Base-by-base conservation (phyloP, 768 basidiomycete genomes). In the Hypholoma sublateritium region DNA sequence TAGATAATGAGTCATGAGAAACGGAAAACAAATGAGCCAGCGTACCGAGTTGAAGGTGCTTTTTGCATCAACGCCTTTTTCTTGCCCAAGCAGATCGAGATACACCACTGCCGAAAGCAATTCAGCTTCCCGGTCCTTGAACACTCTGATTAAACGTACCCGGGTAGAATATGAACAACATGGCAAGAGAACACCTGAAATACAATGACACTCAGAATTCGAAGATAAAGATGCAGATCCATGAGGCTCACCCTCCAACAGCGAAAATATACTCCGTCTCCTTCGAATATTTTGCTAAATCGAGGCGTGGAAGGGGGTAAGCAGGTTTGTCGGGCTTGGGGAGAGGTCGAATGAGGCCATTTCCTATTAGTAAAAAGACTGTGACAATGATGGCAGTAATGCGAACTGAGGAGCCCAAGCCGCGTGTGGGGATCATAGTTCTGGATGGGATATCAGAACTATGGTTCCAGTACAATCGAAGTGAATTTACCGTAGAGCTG, bases 41-140 rank as follows among this genome's bases (percentile, higher is more conserved):
- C 75, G 34, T 58, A 83, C 83, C 13, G 77, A 70, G 61, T 81
- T 81, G 64, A 82, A 81, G 14, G 80, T 79, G 9, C 77, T 63
- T 35, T 65, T 68, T 0, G 70, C 55, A 45, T 76, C 66, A 22
- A 81, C 72, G 32, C 77, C 76, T 52, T 78, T 72, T 46, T 75
- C 62, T 17, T 78, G 68, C 4, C 79, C 75, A 58, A 77, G 79
- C 3, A 83, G 70, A 60, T 83, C 79, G 13, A 85, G 67, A 64
- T 84, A 82, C 67, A 82, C 80, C 56, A 73, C 81, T 80, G 57
- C 21, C 7, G 32, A 52, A 42, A 34, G 9, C 19, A 13, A 14
- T 2, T 5, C 28, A 32, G 5, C 6, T 32, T 32, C 28, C 28
- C 28, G 28, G 28, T 32, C 28, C 28, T 32, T 32, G 28, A 9